A percentile compares a stretch with the other conserved stretches of the same genome.
Evolutionary conservation across 1,284 basidiomycete genomes (phyloP).

Genomic region (Austroboletus novae-zelandiae): DNA sequence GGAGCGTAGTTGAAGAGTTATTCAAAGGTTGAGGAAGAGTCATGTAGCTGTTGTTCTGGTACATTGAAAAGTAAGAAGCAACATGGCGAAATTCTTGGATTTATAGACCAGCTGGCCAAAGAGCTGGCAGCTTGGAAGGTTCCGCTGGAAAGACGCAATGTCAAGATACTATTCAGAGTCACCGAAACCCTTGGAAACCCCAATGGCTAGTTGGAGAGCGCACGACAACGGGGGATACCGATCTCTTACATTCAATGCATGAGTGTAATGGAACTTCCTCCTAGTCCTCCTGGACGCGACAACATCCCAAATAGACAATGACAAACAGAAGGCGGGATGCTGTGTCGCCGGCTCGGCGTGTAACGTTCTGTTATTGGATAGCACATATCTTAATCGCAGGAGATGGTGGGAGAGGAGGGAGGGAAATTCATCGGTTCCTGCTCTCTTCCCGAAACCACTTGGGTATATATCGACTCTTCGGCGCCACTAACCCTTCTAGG

Average conservation of each 20-base stretch:
- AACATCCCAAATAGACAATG: too few relatives aligned
- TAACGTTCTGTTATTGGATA: not conserved
- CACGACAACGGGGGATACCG: too few relatives aligned
- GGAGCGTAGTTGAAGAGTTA: fast-evolving
- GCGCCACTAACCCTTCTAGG: conserved; percentile 1
- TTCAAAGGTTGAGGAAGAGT: fast-evolving
- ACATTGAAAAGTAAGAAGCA: not conserved
- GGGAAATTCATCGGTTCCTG: not conserved
- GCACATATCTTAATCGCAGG: not conserved
- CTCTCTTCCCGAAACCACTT: not conserved
- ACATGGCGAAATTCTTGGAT: fast-evolving
- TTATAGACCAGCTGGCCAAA: conserved; percentile 14
- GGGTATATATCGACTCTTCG: not conserved
- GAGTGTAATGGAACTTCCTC: too few relatives aligned
- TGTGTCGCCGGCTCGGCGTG: too few relatives aligned
- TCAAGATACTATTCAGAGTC: too few relatives aligned
- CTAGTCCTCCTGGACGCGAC: too few relatives aligned
- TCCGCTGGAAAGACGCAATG: not conserved
- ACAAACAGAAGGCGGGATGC: too few relatives aligned
- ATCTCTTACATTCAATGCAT: too few relatives aligned
- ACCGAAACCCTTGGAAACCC: too few relatives aligned
- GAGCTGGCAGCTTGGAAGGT: not conserved
- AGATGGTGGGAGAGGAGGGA: too few relatives aligned
- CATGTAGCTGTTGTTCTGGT: not conserved
- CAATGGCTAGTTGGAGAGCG: too few relatives aligned